Evolutionary conservation across 805 yeast species (phyloP), one percentile per base, ranked within the genome.

Genomic region (Cyberlindnera mycetangii): DNA sequence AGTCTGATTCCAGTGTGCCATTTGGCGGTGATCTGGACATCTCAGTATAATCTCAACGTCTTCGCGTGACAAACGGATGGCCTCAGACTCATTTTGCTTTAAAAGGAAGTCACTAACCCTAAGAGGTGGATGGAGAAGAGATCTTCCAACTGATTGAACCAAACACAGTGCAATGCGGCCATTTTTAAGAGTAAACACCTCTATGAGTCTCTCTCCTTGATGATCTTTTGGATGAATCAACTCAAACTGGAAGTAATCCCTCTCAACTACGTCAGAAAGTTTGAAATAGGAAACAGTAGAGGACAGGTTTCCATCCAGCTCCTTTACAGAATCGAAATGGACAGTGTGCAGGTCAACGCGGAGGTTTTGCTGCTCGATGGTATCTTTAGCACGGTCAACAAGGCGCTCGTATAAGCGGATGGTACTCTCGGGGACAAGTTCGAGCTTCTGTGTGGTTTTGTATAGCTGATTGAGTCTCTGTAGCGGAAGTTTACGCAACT

Each of bases 241-340:
- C 12, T 46, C 46, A 11, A 53, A 46, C 35, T 57, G 49, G 35
- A 59, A 59, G 45, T 57, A 59, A 30, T 57, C 63, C 39, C 63
- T 52, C 21, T 50, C 47, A 2, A 50, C 33, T 20, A 57, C 45
- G 9, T 59, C 55, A 1, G 36, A 30, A 6, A 39, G 34, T 33
- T 48, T 42, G 47, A 59, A 59, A 40, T 50, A 59, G 1, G 50
- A 43, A 7, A 47, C 49, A 3, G 56, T 48, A 3, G 33, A 15
- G 7, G 39, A 25, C 34, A 39, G 19, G 2, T 32, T 38, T 2
- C 27, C 30, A n/a, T 49, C 25, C 8, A 57, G 36, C 15, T 52
- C 55, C 18, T 28, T 34, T 9, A 57, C 57, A 2, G 46, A 18
- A 37, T 51, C 47, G 24, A 59, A 59, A 14, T 27, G 27, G 7